Conservation (phyloP, 2,329 filamentous ascomycete species). For the Arachnomyces sp. region DNA sequence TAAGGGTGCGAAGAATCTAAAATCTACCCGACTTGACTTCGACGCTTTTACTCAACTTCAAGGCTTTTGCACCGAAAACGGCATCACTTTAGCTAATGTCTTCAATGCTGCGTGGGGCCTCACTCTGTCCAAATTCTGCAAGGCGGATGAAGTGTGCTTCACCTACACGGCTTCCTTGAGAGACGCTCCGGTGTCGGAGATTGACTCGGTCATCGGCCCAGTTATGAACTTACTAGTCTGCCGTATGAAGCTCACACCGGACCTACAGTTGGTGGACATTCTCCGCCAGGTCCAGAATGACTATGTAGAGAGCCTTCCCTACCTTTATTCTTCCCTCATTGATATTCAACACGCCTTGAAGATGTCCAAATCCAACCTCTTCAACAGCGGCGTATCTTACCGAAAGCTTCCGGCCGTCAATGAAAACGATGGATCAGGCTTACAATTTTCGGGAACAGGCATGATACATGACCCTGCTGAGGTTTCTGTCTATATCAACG, state of each 20-base stretch:
- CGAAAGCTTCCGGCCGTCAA: constrained; percentile 16
- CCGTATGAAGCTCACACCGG: constrained; percentile 5
- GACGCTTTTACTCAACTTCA: constrained; percentile 25
- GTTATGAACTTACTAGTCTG: constrained; percentile 18
- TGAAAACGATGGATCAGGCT: constrained; percentile 16
- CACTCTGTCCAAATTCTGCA: constrained; percentile 43
- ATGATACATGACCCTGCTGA: constrained; percentile 42
- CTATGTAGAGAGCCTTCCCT: not conserved
- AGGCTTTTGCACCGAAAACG: constrained; percentile 33
- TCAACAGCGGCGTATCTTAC: constrained; percentile 1
- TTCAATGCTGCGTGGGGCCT: constrained; percentile 68
- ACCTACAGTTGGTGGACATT: not conserved
- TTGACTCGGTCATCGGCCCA: constrained; percentile 30
- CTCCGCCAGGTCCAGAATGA: not conserved
- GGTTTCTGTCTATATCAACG: constrained; percentile 42
- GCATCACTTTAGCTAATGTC: constrained; percentile 43
- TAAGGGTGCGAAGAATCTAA: constrained; percentile 18
- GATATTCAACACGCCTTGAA: not conserved
- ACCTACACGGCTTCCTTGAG: constrained; percentile 34
- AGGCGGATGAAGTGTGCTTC: constrained; percentile 39
- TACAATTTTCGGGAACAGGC: constrained; percentile 33
- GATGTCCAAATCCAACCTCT: not conserved
- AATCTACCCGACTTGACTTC: constrained; percentile 24
- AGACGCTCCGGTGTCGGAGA: constrained; percentile 28
- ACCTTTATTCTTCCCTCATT: not conserved